Conservation (phyloP, 805 yeast genomes). For the Scheffersomyces lignosus region DNA sequence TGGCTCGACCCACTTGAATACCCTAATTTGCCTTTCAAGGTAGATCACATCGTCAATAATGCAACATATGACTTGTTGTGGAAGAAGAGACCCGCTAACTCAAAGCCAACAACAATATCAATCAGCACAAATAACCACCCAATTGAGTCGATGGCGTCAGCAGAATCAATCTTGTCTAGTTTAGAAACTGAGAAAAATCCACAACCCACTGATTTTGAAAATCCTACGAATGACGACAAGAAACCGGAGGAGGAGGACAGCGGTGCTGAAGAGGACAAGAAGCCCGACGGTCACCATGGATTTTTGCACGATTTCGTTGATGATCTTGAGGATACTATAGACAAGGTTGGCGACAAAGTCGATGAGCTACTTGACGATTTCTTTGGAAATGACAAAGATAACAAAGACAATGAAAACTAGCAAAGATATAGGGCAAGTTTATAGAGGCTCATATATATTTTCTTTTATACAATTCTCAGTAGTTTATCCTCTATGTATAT, state of each 20-base stretch:
- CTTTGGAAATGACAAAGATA: conserved; percentile 7
- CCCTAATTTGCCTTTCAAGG: conserved; percentile 50
- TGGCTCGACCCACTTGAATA: conserved; percentile 52
- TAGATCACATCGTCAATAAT: conserved; percentile 43
- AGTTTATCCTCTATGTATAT: neutral
- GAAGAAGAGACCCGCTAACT: conserved; percentile 10
- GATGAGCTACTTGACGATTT: conserved; percentile 16
- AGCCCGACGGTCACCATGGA: conserved; percentile 4
- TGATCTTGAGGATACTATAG: conserved; percentile 14
- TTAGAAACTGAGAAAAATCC: conserved; percentile 19
- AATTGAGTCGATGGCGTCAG: conserved; percentile 19
- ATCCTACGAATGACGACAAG: neutral
- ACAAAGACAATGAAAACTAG: neutral
- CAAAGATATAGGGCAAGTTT: neutral
- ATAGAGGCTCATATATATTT: neutral
- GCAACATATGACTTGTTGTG: conserved; percentile 54
- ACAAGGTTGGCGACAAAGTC: conserved; percentile 18
- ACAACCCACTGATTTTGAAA: conserved; percentile 25
- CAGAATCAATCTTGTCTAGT: conserved; percentile 20
- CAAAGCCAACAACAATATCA: conserved; percentile 12
- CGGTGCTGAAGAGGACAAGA: neutral
- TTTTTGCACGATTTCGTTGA: conserved; percentile 11
- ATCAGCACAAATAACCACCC: conserved; percentile 25
- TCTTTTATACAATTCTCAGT: neutral
- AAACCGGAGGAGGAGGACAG: conserved; percentile 2